Percentiles rank a stretch among this genome's conserved stretches.
These are phyloP conservation scores for Yamadazyma mexicana DNA, from an alignment of 1,139 yeast species.

Conservation along the genomic window DNA sequence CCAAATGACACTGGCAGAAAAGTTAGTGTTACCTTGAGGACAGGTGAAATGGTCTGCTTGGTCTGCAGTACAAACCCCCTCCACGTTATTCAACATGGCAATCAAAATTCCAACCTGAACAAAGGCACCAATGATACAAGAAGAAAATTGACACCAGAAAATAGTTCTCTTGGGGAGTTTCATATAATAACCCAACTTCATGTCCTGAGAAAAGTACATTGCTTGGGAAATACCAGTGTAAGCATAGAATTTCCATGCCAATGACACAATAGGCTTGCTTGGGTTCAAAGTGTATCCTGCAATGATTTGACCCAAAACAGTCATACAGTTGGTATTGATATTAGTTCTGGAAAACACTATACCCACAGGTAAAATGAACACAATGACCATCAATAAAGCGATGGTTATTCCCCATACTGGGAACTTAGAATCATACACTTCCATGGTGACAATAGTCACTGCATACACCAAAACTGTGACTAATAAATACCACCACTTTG, in stretches of 20 bases:
- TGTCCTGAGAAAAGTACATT: conserved; percentile 46
- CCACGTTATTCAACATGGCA: conserved; percentile 25
- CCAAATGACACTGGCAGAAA: conserved; percentile 57
- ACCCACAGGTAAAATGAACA: conserved; percentile 41
- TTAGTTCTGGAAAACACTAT: conserved; percentile 39
- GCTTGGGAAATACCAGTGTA: conserved; percentile 54
- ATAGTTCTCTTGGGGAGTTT: conserved; percentile 42
- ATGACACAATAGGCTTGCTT: conserved; percentile 43
- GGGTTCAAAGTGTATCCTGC: conserved; percentile 41
- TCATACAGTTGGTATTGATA: conserved; percentile 39
- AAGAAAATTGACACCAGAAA: conserved; percentile 15
- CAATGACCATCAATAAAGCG: conserved; percentile 36
- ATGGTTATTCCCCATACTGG: conserved; percentile 37
- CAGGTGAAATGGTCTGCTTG: conserved; percentile 48
- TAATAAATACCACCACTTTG: conserved; percentile 62
- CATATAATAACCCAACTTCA: conserved; percentile 54
- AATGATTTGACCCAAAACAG: conserved; percentile 39
- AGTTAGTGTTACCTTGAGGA: conserved; percentile 47
- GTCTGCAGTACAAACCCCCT: conserved; percentile 40
- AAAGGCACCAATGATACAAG: conserved; percentile 31
- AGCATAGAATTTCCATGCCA: conserved; percentile 44
- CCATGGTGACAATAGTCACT: conserved; percentile 33
- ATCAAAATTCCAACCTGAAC: conserved; percentile 51
- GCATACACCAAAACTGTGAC: conserved; percentile 42
- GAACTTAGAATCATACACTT: conserved; percentile 40